phyloP scores from a whole-genome alignment of 805 yeast genomes.

The Lipomyces starkeyi region DNA sequence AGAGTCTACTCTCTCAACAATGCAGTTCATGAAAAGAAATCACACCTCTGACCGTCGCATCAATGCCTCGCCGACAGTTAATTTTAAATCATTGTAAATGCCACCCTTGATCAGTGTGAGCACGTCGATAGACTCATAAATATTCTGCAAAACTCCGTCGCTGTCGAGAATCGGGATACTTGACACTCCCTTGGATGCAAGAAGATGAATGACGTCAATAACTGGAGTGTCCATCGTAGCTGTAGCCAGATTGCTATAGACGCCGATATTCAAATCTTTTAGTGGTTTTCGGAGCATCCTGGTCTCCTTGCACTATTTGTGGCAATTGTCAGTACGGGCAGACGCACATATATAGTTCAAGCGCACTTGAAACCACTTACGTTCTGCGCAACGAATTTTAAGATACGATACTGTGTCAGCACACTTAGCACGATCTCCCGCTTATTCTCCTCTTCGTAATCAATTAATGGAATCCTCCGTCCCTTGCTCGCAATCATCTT shows the following conservation, averaged over 20 bases:
- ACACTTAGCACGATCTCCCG: slow-evolving; percentile 95
- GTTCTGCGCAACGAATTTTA: slow-evolving; percentile 93
- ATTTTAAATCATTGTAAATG: slow-evolving; percentile 83
- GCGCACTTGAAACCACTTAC: slow-evolving; percentile 18
- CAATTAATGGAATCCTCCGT: slow-evolving; percentile 91
- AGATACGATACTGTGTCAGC: slow-evolving; percentile 91
- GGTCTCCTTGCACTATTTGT: slow-evolving; percentile 76
- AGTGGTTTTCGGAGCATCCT: slow-evolving; percentile 79
- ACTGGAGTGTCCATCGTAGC: slow-evolving; percentile 92
- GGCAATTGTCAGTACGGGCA: slow-evolving; percentile 69
- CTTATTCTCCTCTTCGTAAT: slow-evolving; percentile 88
- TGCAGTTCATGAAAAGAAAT: not conserved
- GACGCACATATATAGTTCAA: not conserved
- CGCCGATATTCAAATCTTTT: slow-evolving; percentile 68
- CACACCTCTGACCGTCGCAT: slow-evolving; percentile 78
- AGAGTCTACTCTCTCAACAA: not conserved
- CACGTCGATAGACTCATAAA: slow-evolving; percentile 95
- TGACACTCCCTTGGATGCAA: slow-evolving; percentile 80
- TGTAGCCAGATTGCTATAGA: slow-evolving; percentile 64
- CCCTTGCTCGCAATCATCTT: slow-evolving; percentile 89
- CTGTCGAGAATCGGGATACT: slow-evolving; percentile 93
- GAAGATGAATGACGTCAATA: slow-evolving; percentile 83
- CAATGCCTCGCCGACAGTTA: slow-evolving; percentile 94
- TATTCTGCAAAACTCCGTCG: slow-evolving; percentile 71
- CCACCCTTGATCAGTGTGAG: slow-evolving; percentile 93